A percentile compares a stretch with the other conserved stretches of the same genome.
phyloP scores from a whole-genome alignment of 2,329 filamentous ascomycete genomes.

The Curvularia lunata region DNA sequence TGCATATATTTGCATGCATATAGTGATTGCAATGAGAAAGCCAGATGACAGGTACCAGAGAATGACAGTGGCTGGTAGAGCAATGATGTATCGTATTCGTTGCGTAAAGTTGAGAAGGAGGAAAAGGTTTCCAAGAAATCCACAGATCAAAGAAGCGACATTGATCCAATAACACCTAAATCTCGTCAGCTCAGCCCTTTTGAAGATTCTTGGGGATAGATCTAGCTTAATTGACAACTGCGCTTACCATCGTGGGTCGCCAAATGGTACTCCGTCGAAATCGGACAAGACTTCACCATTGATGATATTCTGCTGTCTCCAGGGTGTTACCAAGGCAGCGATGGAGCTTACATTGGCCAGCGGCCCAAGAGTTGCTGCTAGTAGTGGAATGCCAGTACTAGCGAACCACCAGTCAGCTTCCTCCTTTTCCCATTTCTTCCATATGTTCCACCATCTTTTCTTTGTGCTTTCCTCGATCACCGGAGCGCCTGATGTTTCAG shows the following conservation, averaged over 20 bases:
- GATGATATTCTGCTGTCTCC: constrained; percentile 67
- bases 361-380: constrained; percentile 83
- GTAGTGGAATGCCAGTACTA: constrained; percentile 58
- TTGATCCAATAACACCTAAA: constrained; percentile 75
- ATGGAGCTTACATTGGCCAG: constrained; percentile 89
- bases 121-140: constrained; percentile 79
- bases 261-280: constrained; percentile 61
- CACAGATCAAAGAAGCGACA: constrained; percentile 75
- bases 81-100: constrained; percentile 78
- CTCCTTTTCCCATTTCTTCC: constrained; percentile 21
- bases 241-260: constrained; percentile 73
- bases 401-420: constrained; percentile 51
- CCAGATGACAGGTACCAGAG: constrained; percentile 73
- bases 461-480: background rate
- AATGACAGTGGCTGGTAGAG: constrained; percentile 81
- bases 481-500: background rate
- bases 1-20: constrained; percentile 68
- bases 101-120: constrained; percentile 87
- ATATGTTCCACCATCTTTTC: constrained; percentile 21
- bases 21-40: constrained; percentile 70
- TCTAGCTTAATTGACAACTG: background rate
- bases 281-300: constrained; percentile 58
- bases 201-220: background rate
- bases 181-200: background rate
- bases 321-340: constrained; percentile 80